Evolutionary conservation across 768 basidiomycete genomes (phyloP).

Genomic region (Boletus rufocinnamomeus): DNA sequence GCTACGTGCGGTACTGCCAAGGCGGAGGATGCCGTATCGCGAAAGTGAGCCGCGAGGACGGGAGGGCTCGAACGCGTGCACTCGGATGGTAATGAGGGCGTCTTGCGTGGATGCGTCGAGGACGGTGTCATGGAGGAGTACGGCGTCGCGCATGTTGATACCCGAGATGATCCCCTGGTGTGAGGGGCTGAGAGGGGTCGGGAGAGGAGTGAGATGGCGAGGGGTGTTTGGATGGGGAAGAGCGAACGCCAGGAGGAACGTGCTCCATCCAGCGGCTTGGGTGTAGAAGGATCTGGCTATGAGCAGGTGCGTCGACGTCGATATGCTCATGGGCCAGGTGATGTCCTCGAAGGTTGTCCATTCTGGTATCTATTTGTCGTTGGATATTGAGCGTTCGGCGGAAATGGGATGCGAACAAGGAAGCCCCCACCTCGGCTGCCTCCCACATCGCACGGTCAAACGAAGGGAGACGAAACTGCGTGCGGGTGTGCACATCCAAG

Average conservation of each 20-base stretch:
- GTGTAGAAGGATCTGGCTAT: constrained; percentile 8
- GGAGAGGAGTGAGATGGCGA: background rate
- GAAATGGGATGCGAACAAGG: background rate
- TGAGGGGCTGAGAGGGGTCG: constrained; percentile 7
- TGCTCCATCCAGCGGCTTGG: background rate
- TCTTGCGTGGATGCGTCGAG: constrained; percentile 13
- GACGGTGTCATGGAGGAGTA: constrained; percentile 18
- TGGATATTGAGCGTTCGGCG: background rate
- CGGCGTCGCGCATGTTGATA: background rate
- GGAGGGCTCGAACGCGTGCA: background rate
- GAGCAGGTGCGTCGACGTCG: constrained; percentile 25
- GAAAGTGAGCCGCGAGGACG: background rate
- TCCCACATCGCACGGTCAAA: background rate
- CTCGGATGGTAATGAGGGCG: constrained; percentile 10
- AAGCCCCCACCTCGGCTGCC: constrained; percentile 3
- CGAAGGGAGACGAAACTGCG: background rate
- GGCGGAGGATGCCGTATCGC: constrained; percentile 13
- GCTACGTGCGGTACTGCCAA: background rate
- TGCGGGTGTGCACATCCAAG: constrained; percentile 22
- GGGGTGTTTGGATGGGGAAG: constrained; percentile 6
- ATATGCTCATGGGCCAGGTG: constrained; percentile 4
- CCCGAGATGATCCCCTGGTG: constrained; percentile 12
- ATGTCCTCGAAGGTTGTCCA: background rate
- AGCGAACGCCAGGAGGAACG: constrained; percentile 16
- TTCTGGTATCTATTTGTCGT: constrained; percentile 1